Evolutionary conservation across 1,284 basidiomycete species (phyloP).

Genomic region (Coniferiporia sulphurascens): DNA sequence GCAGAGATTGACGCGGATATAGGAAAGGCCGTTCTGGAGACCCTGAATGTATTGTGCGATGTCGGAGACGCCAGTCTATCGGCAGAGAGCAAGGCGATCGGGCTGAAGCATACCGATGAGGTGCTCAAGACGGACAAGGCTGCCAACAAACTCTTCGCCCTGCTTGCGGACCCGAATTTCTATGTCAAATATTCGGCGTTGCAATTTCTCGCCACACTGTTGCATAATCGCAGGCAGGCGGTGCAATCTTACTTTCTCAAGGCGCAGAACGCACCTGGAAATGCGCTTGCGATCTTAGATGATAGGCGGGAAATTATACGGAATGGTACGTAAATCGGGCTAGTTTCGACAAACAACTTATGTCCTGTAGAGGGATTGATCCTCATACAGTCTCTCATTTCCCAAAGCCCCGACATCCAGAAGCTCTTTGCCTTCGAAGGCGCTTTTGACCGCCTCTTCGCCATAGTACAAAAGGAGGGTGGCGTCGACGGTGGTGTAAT

Average conservation of each 20-base stretch:
- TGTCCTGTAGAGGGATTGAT: slow-evolving; percentile 66
- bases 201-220: slow-evolving; percentile 76
- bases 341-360: slow-evolving; percentile 12
- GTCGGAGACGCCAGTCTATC: slow-evolving; percentile 41
- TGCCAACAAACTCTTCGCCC: slow-evolving; percentile 70
- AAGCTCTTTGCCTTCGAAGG: slow-evolving; percentile 98
- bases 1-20: slow-evolving; percentile 86
- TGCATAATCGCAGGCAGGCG: slow-evolving; percentile 73
- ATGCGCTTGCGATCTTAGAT: slow-evolving; percentile 69
- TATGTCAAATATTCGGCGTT: slow-evolving; percentile 86
- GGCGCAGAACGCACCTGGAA: slow-evolving; percentile 68
- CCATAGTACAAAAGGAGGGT: slow-evolving; percentile 82
- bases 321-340: slow-evolving; percentile 55
- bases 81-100: slow-evolving; percentile 52
- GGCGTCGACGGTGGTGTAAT: slow-evolving; percentile 90
- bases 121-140: slow-evolving; percentile 69
- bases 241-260: slow-evolving; percentile 90
- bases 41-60: slow-evolving; percentile 75
- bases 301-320: slow-evolving; percentile 81
- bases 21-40: slow-evolving; percentile 87
- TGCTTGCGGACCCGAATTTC: slow-evolving; percentile 76
- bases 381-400: slow-evolving; percentile 78
- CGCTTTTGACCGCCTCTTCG: slow-evolving; percentile 93
- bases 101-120: slow-evolving; percentile 67
- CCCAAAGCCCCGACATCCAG: slow-evolving; percentile 90